Evolutionary conservation across 306 rosid species (phyloP), one percentile per base, ranked within the genome.

Genomic region (Parietaria judaica): DNA sequence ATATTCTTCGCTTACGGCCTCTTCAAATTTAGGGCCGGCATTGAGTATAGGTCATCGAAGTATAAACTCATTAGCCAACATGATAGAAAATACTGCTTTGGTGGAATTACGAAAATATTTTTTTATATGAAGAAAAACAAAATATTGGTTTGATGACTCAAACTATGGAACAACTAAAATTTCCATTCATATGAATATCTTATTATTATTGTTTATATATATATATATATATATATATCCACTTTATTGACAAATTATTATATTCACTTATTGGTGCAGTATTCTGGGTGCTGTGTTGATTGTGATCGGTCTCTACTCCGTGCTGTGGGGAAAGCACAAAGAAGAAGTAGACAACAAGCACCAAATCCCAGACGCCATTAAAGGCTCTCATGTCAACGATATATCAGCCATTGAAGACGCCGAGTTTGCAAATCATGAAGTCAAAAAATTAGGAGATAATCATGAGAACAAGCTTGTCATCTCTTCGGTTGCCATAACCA

Each of bases 321-420:
- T 87, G 15, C 79, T 91, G 1, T 91, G 97, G 97, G 97, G 96
- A 48, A 91, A 91, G 58, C 96, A 85, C 83, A 91, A 78, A 59
- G 96, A 91, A 46, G 66, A 31, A 56, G 8, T 11, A 48, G 83
- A 74, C 57, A 80, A 12, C 11, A 66, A 72, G 64, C 70, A 60
- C 57, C 80, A 81, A 63, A 79, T 83, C 57, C 86, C 91, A 6
- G 75, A 83, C 66, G 84, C 68, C 0, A 14, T 83, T 39, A 91
- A 91, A 65, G 79, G 54, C 62, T 47, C 74, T 17, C 81, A 81
- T 12, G 48, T 13, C 13, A 66, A 47, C 60, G 61, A 39, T 16
- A 64, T 34, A 38, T 17, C 76, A 61, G 46, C n/a, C 58, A 72
- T 45, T 14, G 62, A 66, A 63, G 66, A 61, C 60, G 67, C 65